A percentile compares a stretch with the other conserved stretches of the same genome.
Conservation (phyloP, 2,329 filamentous ascomycete species). For the Juglanconis sp. region DNA sequence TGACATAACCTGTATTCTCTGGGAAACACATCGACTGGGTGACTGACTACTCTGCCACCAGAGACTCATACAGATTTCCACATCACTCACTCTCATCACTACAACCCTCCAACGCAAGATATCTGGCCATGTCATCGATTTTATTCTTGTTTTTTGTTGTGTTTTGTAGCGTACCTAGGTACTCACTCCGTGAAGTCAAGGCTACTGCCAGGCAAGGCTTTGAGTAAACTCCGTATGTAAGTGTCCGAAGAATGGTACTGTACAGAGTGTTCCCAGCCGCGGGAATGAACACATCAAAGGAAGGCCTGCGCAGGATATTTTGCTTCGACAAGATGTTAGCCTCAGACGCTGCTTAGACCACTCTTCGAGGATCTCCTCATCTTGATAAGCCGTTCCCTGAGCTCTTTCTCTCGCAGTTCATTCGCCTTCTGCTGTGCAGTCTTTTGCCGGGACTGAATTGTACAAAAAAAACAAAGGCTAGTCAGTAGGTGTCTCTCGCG, state of each 20-base stretch:
- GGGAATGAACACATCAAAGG: not conserved
- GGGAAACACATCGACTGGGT: too few species aligned
- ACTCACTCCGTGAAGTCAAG: too few species aligned
- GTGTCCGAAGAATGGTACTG: not conserved
- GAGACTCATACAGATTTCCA: too few species aligned
- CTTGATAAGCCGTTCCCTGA: conserved; percentile 54
- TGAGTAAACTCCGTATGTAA: not conserved
- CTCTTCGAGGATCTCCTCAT: conserved; percentile 48
- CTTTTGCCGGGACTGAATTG: conserved; percentile 23
- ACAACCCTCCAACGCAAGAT: too few species aligned
- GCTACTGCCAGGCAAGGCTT: too few species aligned
- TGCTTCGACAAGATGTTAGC: conserved; percentile 38
- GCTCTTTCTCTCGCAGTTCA: conserved; percentile 46
- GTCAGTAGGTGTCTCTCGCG: conserved; percentile 24
- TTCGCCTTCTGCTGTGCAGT: conserved; percentile 40
- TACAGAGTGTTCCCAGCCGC: not conserved
- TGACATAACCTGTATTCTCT: too few species aligned
- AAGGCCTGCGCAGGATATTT: not conserved
- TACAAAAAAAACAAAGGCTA: conserved; percentile 21
- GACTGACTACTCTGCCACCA: too few species aligned
- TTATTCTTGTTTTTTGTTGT: too few species aligned
- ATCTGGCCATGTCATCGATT: too few species aligned
- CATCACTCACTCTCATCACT: too few species aligned
- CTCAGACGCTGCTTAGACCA: conserved; percentile 36
- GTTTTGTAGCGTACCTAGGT: too few species aligned